phyloP scores from a whole-genome alignment of 768 basidiomycete species.

The Amanita brunnescens region DNA sequence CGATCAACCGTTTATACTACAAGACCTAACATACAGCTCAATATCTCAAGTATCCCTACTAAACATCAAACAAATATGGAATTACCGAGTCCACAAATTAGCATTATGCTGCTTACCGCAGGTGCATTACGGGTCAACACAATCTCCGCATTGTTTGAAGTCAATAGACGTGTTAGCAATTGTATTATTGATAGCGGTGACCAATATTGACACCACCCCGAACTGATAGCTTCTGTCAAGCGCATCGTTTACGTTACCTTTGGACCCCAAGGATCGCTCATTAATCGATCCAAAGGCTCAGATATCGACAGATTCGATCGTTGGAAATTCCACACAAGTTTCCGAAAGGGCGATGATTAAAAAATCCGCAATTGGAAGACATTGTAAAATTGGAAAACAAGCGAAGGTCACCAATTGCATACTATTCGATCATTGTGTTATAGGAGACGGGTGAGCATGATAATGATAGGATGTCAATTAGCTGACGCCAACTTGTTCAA shows the following conservation, averaged over 20 bases:
- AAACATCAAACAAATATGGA: neutral
- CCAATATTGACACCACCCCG: neutral
- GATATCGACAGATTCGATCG: constrained; percentile 73
- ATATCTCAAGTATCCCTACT: neutral
- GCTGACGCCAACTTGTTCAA: constrained; percentile 3
- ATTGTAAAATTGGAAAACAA: constrained; percentile 79
- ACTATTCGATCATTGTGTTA: constrained; percentile 80
- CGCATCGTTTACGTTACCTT: constrained; percentile 44
- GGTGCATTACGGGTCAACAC: constrained; percentile 65
- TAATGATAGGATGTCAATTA: neutral
- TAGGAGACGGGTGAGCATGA: constrained; percentile 73
- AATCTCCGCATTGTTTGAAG: constrained; percentile 65
- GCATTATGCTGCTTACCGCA: neutral
- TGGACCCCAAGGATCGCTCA: constrained; percentile 51
- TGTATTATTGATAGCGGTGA: neutral
- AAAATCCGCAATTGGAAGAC: constrained; percentile 68
- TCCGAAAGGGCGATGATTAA: constrained; percentile 78
- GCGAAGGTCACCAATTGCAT: constrained; percentile 79
- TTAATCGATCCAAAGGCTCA: constrained; percentile 77
- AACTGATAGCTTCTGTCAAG: constrained; percentile 41
- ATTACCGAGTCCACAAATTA: neutral
- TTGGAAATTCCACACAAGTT: constrained; percentile 78
- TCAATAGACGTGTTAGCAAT: constrained; percentile 63
- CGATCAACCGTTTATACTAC: neutral
- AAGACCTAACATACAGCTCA: neutral